A percentile compares a stretch with the other conserved stretches of the same genome.
These are phyloP conservation scores for Naganishia antarctica DNA, from an alignment of 768 basidiomycete species.

Conservation along the genomic window DNA sequence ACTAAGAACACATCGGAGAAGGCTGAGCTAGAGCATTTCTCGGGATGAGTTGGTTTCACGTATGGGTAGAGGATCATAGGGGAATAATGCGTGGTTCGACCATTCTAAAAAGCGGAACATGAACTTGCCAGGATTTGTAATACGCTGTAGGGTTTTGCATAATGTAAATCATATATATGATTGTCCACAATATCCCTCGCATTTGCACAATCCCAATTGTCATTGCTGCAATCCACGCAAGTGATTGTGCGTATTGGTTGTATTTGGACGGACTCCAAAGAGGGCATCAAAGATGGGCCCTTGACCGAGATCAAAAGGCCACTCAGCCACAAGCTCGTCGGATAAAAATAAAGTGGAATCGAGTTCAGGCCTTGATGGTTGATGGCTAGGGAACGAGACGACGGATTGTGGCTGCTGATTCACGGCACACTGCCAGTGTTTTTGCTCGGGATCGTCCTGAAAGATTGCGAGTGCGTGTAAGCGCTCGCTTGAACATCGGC, in stretches of 20 bases:
- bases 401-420: not conserved
- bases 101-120: too few species aligned
- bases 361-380: conserved; percentile 9
- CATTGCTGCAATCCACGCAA: not conserved
- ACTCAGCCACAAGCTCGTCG: conserved; percentile 2
- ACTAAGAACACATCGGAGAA: not conserved
- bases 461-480: not conserved
- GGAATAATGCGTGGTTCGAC: too few species aligned
- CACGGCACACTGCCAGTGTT: not conserved
- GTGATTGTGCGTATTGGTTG: not conserved
- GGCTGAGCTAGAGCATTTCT: not conserved
- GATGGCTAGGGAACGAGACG: conserved; percentile 14
- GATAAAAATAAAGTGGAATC: conserved; percentile 1
- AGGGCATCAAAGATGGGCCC: conserved; percentile 20
- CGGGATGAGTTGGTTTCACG: too few species aligned
- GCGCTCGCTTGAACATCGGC: not conserved
- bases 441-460: not conserved
- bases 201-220: not conserved
- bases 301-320: conserved; percentile 18
- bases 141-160: not conserved
- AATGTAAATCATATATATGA: not conserved
- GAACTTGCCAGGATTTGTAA: conserved; percentile 4
- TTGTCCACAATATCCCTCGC: not conserved
- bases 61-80: too few species aligned
- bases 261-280: not conserved